phyloP scores from a whole-genome alignment of 164 flowering plant species.

The Piper betle region DNA sequence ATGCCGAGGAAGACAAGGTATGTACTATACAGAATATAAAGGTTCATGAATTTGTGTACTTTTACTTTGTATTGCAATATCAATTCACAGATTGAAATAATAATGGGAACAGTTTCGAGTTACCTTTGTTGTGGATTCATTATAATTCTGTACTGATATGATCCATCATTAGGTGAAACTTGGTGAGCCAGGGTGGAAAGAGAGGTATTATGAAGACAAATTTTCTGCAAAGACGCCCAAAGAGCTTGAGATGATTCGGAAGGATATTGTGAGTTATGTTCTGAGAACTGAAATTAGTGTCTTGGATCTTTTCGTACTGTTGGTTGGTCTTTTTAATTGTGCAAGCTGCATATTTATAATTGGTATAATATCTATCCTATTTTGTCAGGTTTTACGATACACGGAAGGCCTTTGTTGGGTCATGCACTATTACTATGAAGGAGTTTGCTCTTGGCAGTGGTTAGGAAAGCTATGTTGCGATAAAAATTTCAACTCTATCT shows the following conservation, averaged over 20 bases:
- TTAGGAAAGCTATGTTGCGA: conserved; percentile 15
- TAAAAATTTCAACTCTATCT: neutral
- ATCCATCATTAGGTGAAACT: conserved; percentile 46
- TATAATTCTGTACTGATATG: neutral
- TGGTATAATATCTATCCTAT: neutral
- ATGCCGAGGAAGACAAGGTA: conserved; percentile 86
- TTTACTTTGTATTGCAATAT: neutral
- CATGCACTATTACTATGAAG: conserved; percentile 96
- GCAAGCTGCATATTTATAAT: neutral
- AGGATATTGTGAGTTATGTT: conserved; percentile 69
- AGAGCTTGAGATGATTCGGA: conserved; percentile 57
- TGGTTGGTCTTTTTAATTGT: neutral
- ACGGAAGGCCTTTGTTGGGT: conserved; percentile 98
- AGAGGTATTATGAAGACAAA: conserved; percentile 90
- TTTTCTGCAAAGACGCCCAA: conserved; percentile 57
- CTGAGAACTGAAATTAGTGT: neutral
- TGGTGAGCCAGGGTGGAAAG: conserved; percentile 96
- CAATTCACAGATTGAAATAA: neutral
- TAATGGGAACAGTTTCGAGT: neutral
- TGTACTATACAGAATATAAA: neutral
- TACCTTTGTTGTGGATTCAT: conserved; percentile 1
- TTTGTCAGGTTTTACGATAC: conserved; percentile 55
- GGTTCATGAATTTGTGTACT: neutral
- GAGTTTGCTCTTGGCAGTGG: conserved; percentile 99
- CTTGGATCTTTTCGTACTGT: neutral